Conservation (phyloP, 306 rosid genomes). For the Vigna angularis region DNA sequence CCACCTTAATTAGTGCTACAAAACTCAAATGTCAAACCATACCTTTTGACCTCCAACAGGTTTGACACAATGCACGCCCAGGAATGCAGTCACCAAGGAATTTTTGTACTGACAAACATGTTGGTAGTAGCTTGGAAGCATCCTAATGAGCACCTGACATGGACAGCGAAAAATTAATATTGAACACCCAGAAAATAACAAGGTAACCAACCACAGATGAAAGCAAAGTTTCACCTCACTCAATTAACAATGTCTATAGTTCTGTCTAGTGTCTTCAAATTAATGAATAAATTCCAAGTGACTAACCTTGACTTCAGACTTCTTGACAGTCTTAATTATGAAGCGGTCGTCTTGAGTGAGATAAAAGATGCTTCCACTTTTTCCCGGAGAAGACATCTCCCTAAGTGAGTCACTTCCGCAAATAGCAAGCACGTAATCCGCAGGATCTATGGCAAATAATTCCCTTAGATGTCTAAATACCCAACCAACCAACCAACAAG, state of each 20-base stretch:
- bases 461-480: constrained; percentile 69
- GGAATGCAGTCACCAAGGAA: constrained; percentile 57
- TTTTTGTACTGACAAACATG: constrained; percentile 63
- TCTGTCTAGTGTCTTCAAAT: constrained; percentile 21
- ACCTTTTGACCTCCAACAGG: constrained; percentile 73
- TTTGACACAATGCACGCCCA: constrained; percentile 68
- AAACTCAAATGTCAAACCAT: constrained; percentile 24
- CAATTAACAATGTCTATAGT: background rate
- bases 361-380: constrained; percentile 70
- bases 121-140: constrained; percentile 66
- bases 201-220: constrained; percentile 24
- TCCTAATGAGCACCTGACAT: constrained; percentile 65
- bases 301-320: constrained; percentile 70
- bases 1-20: background rate
- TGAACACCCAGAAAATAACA: constrained; percentile 28
- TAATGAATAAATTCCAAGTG: constrained; percentile 41
- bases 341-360: constrained; percentile 65
- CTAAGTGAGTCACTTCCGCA: constrained; percentile 58
- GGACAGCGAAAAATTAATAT: constrained; percentile 33
- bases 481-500: constrained; percentile 50
- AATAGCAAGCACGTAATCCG: constrained; percentile 63
- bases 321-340: constrained; percentile 67
- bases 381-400: constrained; percentile 71
- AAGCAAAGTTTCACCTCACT: constrained; percentile 43
- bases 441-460: constrained; percentile 68